Evolutionary conservation across 129 eudicot species (phyloP).

Genomic region (Solidago caesia): DNA sequence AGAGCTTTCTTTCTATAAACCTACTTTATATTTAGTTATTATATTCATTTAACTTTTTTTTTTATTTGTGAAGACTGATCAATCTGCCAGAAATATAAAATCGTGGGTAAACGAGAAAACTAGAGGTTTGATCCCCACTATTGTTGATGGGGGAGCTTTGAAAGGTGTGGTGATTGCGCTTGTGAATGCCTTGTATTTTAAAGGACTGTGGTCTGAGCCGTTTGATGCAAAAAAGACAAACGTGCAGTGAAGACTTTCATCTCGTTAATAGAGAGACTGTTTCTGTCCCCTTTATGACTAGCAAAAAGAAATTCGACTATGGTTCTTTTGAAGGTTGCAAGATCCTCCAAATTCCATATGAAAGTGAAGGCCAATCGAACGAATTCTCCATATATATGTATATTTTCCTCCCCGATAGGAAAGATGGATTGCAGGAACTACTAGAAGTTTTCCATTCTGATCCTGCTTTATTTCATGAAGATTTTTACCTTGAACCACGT

Average conservation of each 20-base stretch:
- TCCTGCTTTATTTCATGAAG: neutral
- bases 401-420: constrained; percentile 6
- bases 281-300: neutral
- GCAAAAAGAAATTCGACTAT: neutral
- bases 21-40: no score
- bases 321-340: neutral
- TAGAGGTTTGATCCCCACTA: neutral
- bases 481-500: neutral
- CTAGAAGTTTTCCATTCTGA: neutral
- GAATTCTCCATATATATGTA: neutral
- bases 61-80: neutral
- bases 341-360: neutral
- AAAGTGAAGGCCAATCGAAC: neutral
- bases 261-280: neutral
- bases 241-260: neutral
- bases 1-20: neutral
- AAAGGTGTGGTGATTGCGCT: neutral
- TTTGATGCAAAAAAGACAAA: neutral
- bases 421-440: neutral
- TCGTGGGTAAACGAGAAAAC: neutral
- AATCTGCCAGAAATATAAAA: neutral
- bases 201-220: neutral
- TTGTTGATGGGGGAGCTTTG: neutral
- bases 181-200: neutral
- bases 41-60: no score